These are phyloP conservation scores for Monosporozyma aquatica DNA, from an alignment of 805 yeast species.

Conservation along the genomic window DNA sequence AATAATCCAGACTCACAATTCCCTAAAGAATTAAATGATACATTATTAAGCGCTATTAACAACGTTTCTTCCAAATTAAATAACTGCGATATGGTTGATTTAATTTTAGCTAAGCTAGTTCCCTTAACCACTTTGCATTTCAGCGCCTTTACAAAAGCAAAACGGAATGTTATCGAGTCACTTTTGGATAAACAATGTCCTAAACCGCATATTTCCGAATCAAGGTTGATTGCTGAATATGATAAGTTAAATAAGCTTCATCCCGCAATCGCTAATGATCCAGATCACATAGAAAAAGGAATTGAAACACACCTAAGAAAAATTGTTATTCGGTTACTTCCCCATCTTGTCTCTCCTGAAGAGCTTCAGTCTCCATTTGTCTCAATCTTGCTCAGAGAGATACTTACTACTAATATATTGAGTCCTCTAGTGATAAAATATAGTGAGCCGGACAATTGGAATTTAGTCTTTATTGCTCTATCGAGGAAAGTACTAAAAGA, in stretches of 20 bases:
- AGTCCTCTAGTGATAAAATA: slow-evolving; percentile 43
- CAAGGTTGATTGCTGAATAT: slow-evolving; percentile 35
- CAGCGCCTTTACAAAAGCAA: slow-evolving; percentile 14
- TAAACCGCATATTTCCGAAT: slow-evolving; percentile 19
- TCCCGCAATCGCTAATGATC: slow-evolving; percentile 39
- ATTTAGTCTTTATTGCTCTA: slow-evolving; percentile 48
- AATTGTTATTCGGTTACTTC: slow-evolving; percentile 34
- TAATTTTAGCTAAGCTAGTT: slow-evolving; percentile 47
- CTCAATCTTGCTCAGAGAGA: slow-evolving; percentile 46
- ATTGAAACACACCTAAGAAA: slow-evolving; percentile 44
- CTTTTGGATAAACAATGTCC: background rate
- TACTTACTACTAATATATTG: slow-evolving; percentile 50
- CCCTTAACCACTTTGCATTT: slow-evolving; percentile 66
- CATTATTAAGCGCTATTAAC: slow-evolving; percentile 35
- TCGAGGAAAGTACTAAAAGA: slow-evolving; percentile 63
- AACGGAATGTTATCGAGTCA: background rate
- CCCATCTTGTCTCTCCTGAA: slow-evolving; percentile 39
- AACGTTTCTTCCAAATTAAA: slow-evolving; percentile 37
- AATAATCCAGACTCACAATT: slow-evolving; percentile 28
- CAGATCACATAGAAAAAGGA: slow-evolving; percentile 30
- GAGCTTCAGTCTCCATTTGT: slow-evolving; percentile 41
- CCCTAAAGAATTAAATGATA: slow-evolving; percentile 34
- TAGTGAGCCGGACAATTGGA: slow-evolving; percentile 71
- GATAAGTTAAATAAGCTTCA: slow-evolving; percentile 41
- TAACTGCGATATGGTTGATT: slow-evolving; percentile 43